Base-by-base conservation (phyloP, 805 yeast species). In the Saccharomyces paradoxus region DNA sequence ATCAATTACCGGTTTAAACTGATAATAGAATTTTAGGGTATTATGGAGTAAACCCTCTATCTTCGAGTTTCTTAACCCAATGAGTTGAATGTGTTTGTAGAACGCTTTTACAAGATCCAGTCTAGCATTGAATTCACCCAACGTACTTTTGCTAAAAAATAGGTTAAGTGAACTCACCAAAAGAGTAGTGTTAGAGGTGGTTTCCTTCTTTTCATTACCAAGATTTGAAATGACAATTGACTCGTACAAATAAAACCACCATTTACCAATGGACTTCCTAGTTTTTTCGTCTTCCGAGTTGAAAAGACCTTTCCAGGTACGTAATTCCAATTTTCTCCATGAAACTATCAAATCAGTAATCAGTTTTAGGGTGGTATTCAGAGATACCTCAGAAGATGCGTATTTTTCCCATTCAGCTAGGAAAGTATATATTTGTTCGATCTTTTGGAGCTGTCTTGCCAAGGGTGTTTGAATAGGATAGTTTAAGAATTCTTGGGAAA, bases 171-270 rank as follows among this genome's bases (percentile, higher is more conserved):
- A 87, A 2, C 83, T 64, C 50, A 82, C 69, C 13, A 83, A 66
- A 12, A 57, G 50, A 4, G 61, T 55, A 17, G 54, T 46, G 24
- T 46, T 52, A 13, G 50, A 44, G 1, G 48, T 30, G 1, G 46
- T 49, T 12, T 48, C 52, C 22, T 69, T 68, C 48, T 71, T 72
- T 37, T 65, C 60, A 2, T 58, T 63, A 24, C 62, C 66, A 10
- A 70, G 74, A 14, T 74, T 68, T 7, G 82, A 69, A 14, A 84
- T 65, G 41, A 87, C 72, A n/a, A 90, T 78, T 9, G 84, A 81
- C 66, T 94, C 98, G 65, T 85, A 94, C 50, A 94, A 74, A 65
- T 90, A 82, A 72, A 84, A 94, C 96, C 97, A 92, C 94, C 96
- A 90, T 59, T 82, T 82, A 24, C 95, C 89, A 49, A 84, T 71